Evolutionary conservation across 1,284 basidiomycete genomes (phyloP).

Genomic region (Apiotrichum domesticum): DNA sequence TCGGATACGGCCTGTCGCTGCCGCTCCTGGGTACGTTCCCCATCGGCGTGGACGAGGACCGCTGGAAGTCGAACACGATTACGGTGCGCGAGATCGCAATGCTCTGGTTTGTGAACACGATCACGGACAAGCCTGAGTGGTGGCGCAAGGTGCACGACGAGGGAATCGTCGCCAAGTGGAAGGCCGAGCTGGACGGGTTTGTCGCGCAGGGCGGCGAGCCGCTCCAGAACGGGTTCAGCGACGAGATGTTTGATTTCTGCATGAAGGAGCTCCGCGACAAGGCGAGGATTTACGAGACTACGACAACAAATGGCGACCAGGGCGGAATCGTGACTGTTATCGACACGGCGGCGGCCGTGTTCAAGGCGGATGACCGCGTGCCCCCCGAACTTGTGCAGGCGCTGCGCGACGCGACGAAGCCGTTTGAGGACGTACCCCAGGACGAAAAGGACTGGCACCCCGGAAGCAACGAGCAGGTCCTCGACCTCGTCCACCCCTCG

Average conservation of each 20-base stretch:
- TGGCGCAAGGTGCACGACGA: not conserved
- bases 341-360: constrained; percentile 4
- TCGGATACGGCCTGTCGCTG: not conserved
- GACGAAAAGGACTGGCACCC: constrained; percentile 14
- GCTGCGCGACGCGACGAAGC: not conserved
- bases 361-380: constrained; percentile 3
- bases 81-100: constrained; percentile 2
- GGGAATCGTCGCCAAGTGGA: constrained; percentile 2
- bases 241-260: constrained; percentile 8
- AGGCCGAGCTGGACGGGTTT: not conserved
- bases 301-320: not conserved
- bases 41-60: not conserved
- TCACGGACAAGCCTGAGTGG: constrained; percentile 8
- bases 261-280: constrained; percentile 12
- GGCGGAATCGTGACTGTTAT: constrained; percentile 2
- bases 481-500: constrained; percentile 15
- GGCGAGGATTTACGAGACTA: constrained; percentile 2
- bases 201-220: not conserved
- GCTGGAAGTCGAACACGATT: constrained; percentile 1
- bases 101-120: not conserved
- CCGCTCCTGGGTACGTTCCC: not conserved
- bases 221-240: constrained; percentile 4
- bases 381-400: not conserved
- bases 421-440: constrained; percentile 7
- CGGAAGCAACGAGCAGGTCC: constrained; percentile 8